A percentile compares a stretch with the other conserved stretches of the same genome.
Conservation (phyloP, 352 stramenopile genomes). For the Pythium periplocum region DNA sequence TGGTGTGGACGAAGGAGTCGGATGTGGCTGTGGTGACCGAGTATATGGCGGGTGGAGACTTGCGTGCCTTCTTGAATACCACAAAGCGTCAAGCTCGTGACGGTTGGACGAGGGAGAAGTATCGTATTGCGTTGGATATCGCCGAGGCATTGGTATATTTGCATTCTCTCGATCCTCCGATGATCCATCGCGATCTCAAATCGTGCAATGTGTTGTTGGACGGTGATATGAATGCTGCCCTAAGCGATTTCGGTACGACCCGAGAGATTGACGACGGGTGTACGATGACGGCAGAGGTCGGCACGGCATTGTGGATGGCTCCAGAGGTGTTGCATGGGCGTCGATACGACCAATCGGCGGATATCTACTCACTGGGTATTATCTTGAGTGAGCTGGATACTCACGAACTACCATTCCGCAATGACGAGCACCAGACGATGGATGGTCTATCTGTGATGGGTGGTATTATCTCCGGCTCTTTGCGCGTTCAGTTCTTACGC, state of each 20-base stretch:
- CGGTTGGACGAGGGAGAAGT: slow-evolving; percentile 25
- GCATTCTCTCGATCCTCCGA: slow-evolving; percentile 57
- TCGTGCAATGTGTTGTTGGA: slow-evolving; percentile 80
- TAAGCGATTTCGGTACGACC: slow-evolving; percentile 45
- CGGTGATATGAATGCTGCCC: slow-evolving; percentile 23
- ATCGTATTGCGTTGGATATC: slow-evolving; percentile 46
- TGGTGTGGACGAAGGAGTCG: slow-evolving; percentile 59
- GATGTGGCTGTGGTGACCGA: slow-evolving; percentile 72
- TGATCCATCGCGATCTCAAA: slow-evolving; percentile 87
- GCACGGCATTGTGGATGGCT: slow-evolving; percentile 60
- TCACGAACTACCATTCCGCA: slow-evolving; percentile 64
- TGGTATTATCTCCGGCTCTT: too few species aligned
- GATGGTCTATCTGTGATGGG: too few species aligned
- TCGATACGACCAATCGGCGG: slow-evolving; percentile 65
- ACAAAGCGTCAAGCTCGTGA: slow-evolving; percentile 15
- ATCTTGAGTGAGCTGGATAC: slow-evolving; percentile 72
- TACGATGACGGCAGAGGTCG: slow-evolving; percentile 40
- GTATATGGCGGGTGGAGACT: slow-evolving; percentile 61
- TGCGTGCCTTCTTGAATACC: slow-evolving; percentile 42
- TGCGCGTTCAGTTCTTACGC: too few species aligned
- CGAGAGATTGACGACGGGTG: slow-evolving; percentile 42
- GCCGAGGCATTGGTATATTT: slow-evolving; percentile 75
- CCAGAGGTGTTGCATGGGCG: slow-evolving; percentile 57
- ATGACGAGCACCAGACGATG: slow-evolving; percentile 6
- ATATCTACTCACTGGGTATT: slow-evolving; percentile 77